A percentile compares a stretch with the other conserved stretches of the same genome.
Evolutionary conservation across 495 filamentous ascomycete genomes (phyloP).

Genomic region (Durotheca rogersii): DNA sequence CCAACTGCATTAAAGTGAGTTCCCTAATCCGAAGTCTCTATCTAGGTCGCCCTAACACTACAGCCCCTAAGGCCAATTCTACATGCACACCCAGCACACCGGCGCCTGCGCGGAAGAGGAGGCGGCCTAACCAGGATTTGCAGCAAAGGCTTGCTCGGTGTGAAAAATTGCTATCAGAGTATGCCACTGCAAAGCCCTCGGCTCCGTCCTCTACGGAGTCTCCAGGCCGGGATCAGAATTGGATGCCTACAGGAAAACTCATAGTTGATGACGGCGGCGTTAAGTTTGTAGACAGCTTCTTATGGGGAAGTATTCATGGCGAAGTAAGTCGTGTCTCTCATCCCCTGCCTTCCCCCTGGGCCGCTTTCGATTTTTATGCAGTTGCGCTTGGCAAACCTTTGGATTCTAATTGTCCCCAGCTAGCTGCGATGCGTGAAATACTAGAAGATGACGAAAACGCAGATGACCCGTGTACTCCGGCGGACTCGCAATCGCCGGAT

Average conservation of each 20-base stretch:
- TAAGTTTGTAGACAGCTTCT: conserved; percentile 48
- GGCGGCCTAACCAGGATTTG: conserved; percentile 50
- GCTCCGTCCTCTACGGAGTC: conserved; percentile 19
- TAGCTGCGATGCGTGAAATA: conserved; percentile 50
- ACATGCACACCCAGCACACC: conserved; percentile 50
- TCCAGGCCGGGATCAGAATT: conserved; percentile 34
- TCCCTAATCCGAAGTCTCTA: background rate
- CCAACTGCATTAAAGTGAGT: conserved; percentile 52
- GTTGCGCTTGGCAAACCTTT: background rate
- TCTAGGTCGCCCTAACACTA: conserved; percentile 8
- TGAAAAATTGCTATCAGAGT: conserved; percentile 49
- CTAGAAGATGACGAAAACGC: conserved; percentile 42
- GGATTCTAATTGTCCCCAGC: conserved; percentile 29
- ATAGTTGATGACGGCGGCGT: conserved; percentile 47
- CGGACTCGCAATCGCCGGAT: conserved; percentile 37
- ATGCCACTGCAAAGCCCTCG: conserved; percentile 42
- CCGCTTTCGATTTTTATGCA: background rate
- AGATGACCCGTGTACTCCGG: conserved; percentile 33
- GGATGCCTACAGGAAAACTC: conserved; percentile 45
- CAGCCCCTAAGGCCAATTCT: conserved; percentile 43
- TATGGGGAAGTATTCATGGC: conserved; percentile 44
- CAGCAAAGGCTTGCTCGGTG: conserved; percentile 52
- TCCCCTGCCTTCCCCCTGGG: background rate
- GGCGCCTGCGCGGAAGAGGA: conserved; percentile 49
- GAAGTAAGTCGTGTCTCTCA: conserved; percentile 38